Percentiles rank a stretch among this genome's conserved stretches.
Conservation (phyloP, 2,329 filamentous ascomycete genomes). For the Fusarium sublunatum region DNA sequence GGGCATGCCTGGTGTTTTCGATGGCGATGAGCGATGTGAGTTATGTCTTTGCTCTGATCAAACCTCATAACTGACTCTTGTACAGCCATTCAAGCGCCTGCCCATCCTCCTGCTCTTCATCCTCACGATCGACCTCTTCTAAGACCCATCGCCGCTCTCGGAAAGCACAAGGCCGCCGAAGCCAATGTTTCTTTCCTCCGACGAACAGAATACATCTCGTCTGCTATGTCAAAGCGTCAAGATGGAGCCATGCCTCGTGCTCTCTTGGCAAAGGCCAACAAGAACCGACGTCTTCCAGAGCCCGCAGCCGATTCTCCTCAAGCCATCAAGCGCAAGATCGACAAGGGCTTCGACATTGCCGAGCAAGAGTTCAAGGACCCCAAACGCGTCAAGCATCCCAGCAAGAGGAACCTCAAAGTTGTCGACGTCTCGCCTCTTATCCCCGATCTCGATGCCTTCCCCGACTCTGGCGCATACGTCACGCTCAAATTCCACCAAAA, state of each 20-base stretch:
- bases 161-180: constrained; percentile 82
- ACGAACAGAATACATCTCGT: constrained; percentile 93
- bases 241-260: constrained; percentile 58
- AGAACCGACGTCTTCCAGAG: constrained; percentile 62
- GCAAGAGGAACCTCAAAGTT: constrained; percentile 67
- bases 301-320: constrained; percentile 70
- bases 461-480: constrained; percentile 75
- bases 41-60: neutral
- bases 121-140: constrained; percentile 87
- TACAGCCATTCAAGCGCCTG: constrained; percentile 82
- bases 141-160: constrained; percentile 83
- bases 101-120: constrained; percentile 77
- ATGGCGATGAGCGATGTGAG: constrained; percentile 91
- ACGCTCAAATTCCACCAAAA: constrained; percentile 76
- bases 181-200: constrained; percentile 91
- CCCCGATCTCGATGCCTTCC: constrained; percentile 75
- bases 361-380: constrained; percentile 65
- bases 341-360: constrained; percentile 68
- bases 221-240: constrained; percentile 62
- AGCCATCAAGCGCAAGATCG: constrained; percentile 75
- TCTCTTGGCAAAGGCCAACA: constrained; percentile 50
- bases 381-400: constrained; percentile 66
- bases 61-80: constrained; percentile 20
- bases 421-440: constrained; percentile 71
- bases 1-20: constrained; percentile 92